phyloP scores from a whole-genome alignment of 2,329 filamentous ascomycete species.

The Aquanectria penicillioides region DNA sequence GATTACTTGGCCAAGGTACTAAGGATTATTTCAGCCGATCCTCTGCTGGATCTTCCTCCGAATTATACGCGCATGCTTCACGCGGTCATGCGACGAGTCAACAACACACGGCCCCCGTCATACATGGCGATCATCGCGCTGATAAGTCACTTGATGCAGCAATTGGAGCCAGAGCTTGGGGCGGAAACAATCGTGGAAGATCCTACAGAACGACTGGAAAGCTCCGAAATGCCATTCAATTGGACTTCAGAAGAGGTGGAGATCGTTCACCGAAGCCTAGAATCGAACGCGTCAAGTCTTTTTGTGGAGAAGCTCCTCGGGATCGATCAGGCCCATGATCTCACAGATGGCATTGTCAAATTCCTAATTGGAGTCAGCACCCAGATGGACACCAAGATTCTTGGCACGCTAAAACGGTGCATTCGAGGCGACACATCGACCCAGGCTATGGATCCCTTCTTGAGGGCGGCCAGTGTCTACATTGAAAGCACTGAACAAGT shows the following conservation, averaged over 20 bases:
- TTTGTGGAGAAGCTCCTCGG: constrained; percentile 74
- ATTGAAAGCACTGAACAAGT: constrained; percentile 53
- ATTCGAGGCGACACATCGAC: constrained; percentile 58
- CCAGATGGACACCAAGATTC: constrained; percentile 62
- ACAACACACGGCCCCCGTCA: constrained; percentile 60
- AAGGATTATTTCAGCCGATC: constrained; percentile 70
- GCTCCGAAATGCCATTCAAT: constrained; percentile 49
- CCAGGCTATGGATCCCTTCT: constrained; percentile 62
- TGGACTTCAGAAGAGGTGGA: constrained; percentile 59
- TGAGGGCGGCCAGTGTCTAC: constrained; percentile 67
- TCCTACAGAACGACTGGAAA: constrained; percentile 51
- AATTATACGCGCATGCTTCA: constrained; percentile 67
- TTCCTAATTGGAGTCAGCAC: constrained; percentile 64
- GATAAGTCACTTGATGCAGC: constrained; percentile 55
- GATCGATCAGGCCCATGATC: constrained; percentile 65
- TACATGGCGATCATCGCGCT: constrained; percentile 65
- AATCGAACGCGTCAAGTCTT: constrained; percentile 52
- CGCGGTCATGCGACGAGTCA: constrained; percentile 60
- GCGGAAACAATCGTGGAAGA: constrained; percentile 51
- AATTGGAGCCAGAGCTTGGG: constrained; percentile 52
- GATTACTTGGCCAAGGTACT: constrained; percentile 69
- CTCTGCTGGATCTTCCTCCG: constrained; percentile 57
- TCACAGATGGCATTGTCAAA: constrained; percentile 66
- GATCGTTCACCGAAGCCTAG: constrained; percentile 54
- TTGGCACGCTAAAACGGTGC: constrained; percentile 61